Base-by-base conservation (phyloP, 805 yeast genomes). In the Cyberlindnera subsufficiens region DNA sequence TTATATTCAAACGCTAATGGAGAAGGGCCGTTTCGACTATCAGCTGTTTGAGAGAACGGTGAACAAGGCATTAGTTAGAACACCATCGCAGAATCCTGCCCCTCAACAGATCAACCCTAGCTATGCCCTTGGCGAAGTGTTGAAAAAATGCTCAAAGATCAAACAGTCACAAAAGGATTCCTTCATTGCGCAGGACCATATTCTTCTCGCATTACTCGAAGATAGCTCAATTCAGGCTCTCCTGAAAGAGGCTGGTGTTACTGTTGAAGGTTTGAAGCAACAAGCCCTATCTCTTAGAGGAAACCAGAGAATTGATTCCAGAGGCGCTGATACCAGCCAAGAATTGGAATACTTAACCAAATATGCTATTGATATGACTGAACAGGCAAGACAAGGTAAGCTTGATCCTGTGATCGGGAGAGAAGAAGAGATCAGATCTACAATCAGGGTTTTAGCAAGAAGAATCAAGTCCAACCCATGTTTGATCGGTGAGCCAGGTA, bases 351-450 rank as follows among this genome's bases (percentile, higher is more conserved):
- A 87, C 57, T 70, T 93, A 55, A 68, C 77, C 47, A 93, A 93
- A 62, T 93, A 93, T 64, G 96, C 98, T 46, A 77, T 84, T 52
- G 97, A 93, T 64, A 76, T 93, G 72, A 93, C 99, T 1, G 95
- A 87, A 56, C 80, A 79, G 63, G 99, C 99, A 10, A 74, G 95
- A 51, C 82, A 85, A 60, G 99, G 99, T 60, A 88, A 86, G 62
- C 80, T 93, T 45, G 99, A 93, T 65, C 99, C 99, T 4, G 99
- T 93, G 35, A 93, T 93, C 60, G 99, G 99, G 43, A 85, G 99
- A 69, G 99, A 93, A 64, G 99, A 93, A 66, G 99, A 93, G 68
- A 93, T 93, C 53, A 78, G 98, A 68, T 77, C 97, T 52, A 87
- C 96, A 29, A 91, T 93, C 46, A 78, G 98, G 48, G 96, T 93